Percentiles rank a stretch among this genome's conserved stretches.
Evolutionary conservation across 139 green algal species (phyloP).

Genomic region (Micromonas commoda): DNA sequence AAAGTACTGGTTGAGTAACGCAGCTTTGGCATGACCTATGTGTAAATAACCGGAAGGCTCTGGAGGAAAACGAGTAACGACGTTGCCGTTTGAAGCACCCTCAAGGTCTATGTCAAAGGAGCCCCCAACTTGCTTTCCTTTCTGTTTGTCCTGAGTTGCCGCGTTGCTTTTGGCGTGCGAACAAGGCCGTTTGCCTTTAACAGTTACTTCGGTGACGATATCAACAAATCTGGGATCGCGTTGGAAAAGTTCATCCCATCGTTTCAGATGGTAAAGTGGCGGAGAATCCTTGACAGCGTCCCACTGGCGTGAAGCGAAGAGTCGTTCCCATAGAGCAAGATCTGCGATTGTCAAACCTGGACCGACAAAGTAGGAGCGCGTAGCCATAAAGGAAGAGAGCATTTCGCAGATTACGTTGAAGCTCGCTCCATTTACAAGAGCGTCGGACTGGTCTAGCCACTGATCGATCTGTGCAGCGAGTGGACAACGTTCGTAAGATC

Average conservation of each 20-base stretch:
- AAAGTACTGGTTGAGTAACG: conserved; percentile 89
- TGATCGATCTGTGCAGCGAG: too few relatives aligned
- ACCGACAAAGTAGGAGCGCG: background rate
- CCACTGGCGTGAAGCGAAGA: background rate
- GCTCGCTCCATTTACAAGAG: background rate
- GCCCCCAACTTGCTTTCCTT: conserved; percentile 23
- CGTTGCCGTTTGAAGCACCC: conserved; percentile 68
- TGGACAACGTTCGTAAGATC: too few relatives aligned
- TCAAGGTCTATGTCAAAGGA: conserved; percentile 84
- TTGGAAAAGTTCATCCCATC: background rate
- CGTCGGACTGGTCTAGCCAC: too few relatives aligned
- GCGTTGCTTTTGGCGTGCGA: background rate
- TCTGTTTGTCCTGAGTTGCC: background rate
- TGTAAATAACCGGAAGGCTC: conserved; percentile 89
- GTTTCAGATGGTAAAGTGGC: background rate
- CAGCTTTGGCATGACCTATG: conserved; percentile 94
- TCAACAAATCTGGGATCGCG: background rate
- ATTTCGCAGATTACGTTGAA: background rate
- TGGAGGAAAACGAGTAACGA: conserved; percentile 95
- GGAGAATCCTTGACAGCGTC: background rate
- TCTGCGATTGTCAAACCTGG: background rate
- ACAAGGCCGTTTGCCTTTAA: too few relatives aligned
- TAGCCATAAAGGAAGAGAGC: background rate
- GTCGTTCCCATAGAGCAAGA: background rate
- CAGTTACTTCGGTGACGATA: too few relatives aligned